Percentiles rank a stretch among this genome's conserved stretches.
phyloP scores from a whole-genome alignment of 1,284 basidiomycete species.

The Melampsora americana region DNA sequence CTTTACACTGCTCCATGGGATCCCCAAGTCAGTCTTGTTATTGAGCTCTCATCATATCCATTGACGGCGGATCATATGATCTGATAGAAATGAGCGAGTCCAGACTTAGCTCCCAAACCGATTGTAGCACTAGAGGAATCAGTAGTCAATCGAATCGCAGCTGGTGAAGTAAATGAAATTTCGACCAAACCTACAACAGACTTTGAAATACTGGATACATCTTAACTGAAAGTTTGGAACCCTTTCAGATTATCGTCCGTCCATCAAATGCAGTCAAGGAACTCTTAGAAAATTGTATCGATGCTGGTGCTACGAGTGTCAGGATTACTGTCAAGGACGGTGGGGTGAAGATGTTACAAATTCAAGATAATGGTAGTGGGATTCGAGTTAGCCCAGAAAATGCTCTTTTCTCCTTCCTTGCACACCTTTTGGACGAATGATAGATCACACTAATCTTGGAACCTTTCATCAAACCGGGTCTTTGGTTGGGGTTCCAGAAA shows the following conservation, averaged over 20 bases:
- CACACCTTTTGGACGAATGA: background rate
- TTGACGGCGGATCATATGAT: background rate
- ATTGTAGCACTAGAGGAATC: conserved; percentile 58
- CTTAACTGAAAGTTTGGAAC: conserved; percentile 10
- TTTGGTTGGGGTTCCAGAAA: conserved; percentile 56
- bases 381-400: conserved; percentile 66
- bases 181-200: background rate
- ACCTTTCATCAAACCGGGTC: background rate
- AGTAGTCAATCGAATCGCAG: conserved; percentile 64
- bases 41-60: background rate
- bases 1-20: background rate
- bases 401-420: background rate
- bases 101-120: conserved; percentile 47
- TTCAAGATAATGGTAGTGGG: conserved; percentile 93
- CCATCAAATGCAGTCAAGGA: conserved; percentile 96
- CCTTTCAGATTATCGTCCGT: conserved; percentile 81
- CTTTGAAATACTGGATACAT: background rate
- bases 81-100: background rate
- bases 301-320: conserved; percentile 84
- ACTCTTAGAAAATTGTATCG: conserved; percentile 88
- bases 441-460: conserved; percentile 1
- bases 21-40: background rate
- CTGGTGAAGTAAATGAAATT: conserved; percentile 58
- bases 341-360: conserved; percentile 89
- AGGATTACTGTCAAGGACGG: conserved; percentile 89